Evolutionary conservation across 495 filamentous ascomycete genomes (phyloP).

Genomic region (Talaromyces nanjingensis): DNA sequence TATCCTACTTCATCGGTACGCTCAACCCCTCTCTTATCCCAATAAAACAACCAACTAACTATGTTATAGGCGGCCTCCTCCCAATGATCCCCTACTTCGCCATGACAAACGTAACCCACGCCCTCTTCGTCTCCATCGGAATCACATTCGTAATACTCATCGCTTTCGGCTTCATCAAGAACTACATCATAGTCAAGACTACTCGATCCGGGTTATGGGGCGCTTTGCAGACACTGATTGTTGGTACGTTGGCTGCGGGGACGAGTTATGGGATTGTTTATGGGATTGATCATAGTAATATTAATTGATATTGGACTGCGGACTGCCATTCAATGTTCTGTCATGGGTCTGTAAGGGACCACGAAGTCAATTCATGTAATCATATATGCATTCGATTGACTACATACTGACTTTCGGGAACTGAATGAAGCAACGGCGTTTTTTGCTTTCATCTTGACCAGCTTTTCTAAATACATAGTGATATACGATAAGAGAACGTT

Average conservation of each 20-base stretch:
- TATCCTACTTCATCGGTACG: constrained; percentile 45
- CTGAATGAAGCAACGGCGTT: no score
- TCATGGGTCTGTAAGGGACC: no score
- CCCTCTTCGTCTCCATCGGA: constrained; percentile 41
- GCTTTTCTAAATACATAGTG: no score
- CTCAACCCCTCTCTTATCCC: background rate
- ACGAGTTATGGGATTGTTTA: constrained; percentile 38
- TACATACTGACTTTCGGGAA: no score
- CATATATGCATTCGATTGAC: no score
- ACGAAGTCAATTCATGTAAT: no score
- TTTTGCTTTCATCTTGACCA: no score
- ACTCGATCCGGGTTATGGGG: constrained; percentile 30
- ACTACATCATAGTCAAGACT: constrained; percentile 29
- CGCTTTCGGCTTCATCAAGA: constrained; percentile 48
- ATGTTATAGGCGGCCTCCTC: constrained; percentile 38
- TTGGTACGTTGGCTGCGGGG: constrained; percentile 34
- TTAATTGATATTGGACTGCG: background rate
- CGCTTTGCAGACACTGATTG: constrained; percentile 31
- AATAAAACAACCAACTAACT: background rate
- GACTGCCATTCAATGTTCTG: no score
- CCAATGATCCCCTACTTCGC: constrained; percentile 54
- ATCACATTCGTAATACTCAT: constrained; percentile 46
- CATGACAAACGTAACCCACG: constrained; percentile 31
- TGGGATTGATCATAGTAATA: constrained; percentile 15
- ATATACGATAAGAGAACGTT: no score